These are phyloP conservation scores for Mesembryanthemum crystallinum DNA, from an alignment of 148 eudicot genomes.

Conservation along the genomic window DNA sequence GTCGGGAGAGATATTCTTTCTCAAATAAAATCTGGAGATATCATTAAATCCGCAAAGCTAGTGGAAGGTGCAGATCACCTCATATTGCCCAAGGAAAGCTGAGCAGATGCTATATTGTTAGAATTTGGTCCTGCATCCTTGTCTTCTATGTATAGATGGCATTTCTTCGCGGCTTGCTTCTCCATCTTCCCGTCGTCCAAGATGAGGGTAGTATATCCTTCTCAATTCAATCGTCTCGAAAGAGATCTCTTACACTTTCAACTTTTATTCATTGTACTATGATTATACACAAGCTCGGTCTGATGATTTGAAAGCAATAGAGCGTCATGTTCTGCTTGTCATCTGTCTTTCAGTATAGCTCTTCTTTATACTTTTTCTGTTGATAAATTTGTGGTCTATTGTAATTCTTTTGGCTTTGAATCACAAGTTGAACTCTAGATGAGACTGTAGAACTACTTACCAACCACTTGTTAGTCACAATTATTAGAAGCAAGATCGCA, in stretches of 20 bases:
- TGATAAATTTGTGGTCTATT: no score
- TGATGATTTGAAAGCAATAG: no score
- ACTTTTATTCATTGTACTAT: not conserved
- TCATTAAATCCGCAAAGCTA: slow-evolving; percentile 75
- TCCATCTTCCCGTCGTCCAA: slow-evolving; percentile 3
- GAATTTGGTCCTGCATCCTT: not conserved
- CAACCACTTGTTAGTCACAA: no score
- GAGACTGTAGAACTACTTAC: no score
- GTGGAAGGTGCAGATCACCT: slow-evolving; percentile 90
- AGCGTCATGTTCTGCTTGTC: no score
- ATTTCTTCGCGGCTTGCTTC: slow-evolving; percentile 12
- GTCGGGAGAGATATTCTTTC: slow-evolving; percentile 71
- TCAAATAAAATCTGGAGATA: slow-evolving; percentile 81
- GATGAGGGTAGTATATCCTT: not conserved
- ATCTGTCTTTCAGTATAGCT: no score
- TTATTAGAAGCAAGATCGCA: no score
- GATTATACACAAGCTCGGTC: not conserved
- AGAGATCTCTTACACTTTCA: slow-evolving; percentile 4
- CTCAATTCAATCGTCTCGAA: slow-evolving; percentile 3
- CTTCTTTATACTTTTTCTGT: no score
- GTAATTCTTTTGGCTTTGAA: no score
- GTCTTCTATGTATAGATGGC: not conserved
- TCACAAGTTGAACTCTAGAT: no score
- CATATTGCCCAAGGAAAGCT: slow-evolving; percentile 53
- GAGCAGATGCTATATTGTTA: slow-evolving; percentile 12